phyloP scores from a whole-genome alignment of 345 rosid species.

The Euphorbia peplus region DNA sequence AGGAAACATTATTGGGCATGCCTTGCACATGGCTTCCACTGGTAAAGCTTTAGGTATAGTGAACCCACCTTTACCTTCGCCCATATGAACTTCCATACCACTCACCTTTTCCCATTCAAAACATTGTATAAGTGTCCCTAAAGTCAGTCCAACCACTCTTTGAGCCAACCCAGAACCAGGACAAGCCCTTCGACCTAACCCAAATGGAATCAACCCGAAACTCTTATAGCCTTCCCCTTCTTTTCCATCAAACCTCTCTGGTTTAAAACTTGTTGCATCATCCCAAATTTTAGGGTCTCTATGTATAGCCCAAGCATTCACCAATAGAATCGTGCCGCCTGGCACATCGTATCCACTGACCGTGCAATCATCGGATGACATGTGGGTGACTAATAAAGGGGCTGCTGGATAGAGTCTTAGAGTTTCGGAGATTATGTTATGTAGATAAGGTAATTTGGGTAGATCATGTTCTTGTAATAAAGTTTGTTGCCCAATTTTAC shows the following conservation, averaged over 20 bases:
- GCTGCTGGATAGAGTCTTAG: slow-evolving; percentile 41
- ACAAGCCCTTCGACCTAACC: slow-evolving; percentile 11
- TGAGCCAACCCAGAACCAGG: slow-evolving; percentile 16
- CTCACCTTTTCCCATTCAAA: slow-evolving; percentile 14
- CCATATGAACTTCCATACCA: slow-evolving; percentile 4
- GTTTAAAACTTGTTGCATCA: slow-evolving; percentile 14
- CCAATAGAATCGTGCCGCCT: slow-evolving; percentile 39
- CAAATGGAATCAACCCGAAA: slow-evolving; percentile 7
- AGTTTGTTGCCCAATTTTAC: slow-evolving; percentile 29
- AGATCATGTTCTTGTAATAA: slow-evolving; percentile 41
- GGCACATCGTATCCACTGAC: slow-evolving; percentile 44
- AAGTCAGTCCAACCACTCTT: background rate
- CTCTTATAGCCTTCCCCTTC: background rate
- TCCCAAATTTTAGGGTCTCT: slow-evolving; percentile 31
- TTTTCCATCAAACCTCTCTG: slow-evolving; percentile 13
- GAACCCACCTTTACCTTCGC: slow-evolving; percentile 3
- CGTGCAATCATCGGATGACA: slow-evolving; percentile 38
- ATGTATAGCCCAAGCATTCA: slow-evolving; percentile 55
- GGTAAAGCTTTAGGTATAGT: slow-evolving; percentile 4
- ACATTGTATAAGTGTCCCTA: slow-evolving; percentile 6
- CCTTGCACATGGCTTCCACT: slow-evolving; percentile 10
- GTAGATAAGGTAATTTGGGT: slow-evolving; percentile 38
- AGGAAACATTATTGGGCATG: slow-evolving; percentile 8
- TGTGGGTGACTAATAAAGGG: slow-evolving; percentile 48
- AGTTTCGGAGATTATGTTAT: slow-evolving; percentile 36